Base-by-base conservation (phyloP, 768 basidiomycete species). In the Dioszegia crocea region DNA sequence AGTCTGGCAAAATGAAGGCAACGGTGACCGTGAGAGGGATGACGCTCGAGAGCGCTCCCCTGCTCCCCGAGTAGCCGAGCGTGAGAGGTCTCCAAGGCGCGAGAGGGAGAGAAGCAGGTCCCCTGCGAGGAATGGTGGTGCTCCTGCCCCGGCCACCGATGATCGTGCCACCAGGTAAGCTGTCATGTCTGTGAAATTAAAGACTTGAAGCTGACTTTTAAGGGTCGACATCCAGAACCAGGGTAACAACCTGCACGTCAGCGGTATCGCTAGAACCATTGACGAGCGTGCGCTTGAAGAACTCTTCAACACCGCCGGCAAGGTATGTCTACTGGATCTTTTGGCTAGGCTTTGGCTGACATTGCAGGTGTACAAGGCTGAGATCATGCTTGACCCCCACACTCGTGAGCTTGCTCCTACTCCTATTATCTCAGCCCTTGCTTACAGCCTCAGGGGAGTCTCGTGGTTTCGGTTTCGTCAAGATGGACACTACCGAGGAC, bases 271-370 rank as follows among this genome's bases (percentile, higher is more conserved):
- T 59, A 79, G 80, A 75, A 82, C 81, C 55, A 81, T 85, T 57
- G 91, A 91, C 70, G 88, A 88, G 33, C 85, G 88, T 55, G 87
- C 90, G 67, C 86, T 99, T 56, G 91, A 96, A 77, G 84, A 85
- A 14, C 84, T 85, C 8, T 99, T 99, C 75, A 82, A 84, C 61
- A 93, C 92, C 78, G 84, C 86, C 78, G 96, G 96, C 56, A 82
- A 86, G 68, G 90, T 90, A 66, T 61, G 85, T 33, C 1, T n/a
- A n/a, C n/a, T 23, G 33, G 12, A 39, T 47, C 9, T 48, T 9
- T 52, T 40, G 9, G 33, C 45, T 30, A 21, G 44, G 41, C 46
- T n/a, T 33, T 19, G 14, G 33, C 14, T 33, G 33, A 33, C 33
- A 56, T 30, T 4, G 30, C 59, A 92, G 90, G 82, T 85, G 58